Evolutionary conservation across 2,329 filamentous ascomycete species (phyloP).

Genomic region (Diaporthe amygdali): DNA sequence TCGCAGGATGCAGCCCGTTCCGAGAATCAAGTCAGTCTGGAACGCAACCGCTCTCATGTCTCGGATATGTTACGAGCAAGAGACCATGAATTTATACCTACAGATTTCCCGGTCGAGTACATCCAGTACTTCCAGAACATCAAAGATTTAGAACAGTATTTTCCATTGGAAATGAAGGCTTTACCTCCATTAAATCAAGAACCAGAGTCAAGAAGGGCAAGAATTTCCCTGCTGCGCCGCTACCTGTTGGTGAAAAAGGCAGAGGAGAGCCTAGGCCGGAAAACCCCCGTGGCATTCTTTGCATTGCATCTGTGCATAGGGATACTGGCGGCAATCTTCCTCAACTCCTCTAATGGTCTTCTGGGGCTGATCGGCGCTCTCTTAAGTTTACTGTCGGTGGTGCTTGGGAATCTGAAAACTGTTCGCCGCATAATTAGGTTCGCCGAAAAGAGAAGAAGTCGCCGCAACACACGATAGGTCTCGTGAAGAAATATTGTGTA

Average conservation of each 20-base stretch:
- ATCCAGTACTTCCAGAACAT: not conserved
- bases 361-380: not conserved
- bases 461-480: no score
- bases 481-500: no score
- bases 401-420: not conserved
- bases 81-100: not conserved
- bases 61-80: not conserved
- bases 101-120: not conserved
- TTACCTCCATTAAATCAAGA: not conserved
- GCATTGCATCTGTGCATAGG: not conserved
- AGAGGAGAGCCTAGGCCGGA: not conserved
- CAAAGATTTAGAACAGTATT: not conserved
- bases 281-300: not conserved
- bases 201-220: not conserved
- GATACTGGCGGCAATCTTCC: not conserved
- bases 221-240: not conserved
- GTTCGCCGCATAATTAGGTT: not conserved
- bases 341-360: not conserved
- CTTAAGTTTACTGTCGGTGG: not conserved
- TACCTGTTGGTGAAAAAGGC: not conserved
- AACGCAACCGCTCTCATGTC: not conserved
- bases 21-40: not conserved
- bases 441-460: no score
- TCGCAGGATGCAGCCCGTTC: no score
- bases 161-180: not conserved